Evolutionary conservation across 257 asterid species (phyloP), one percentile per base, ranked within the genome.

Genomic region (Gentiana straminea): DNA sequence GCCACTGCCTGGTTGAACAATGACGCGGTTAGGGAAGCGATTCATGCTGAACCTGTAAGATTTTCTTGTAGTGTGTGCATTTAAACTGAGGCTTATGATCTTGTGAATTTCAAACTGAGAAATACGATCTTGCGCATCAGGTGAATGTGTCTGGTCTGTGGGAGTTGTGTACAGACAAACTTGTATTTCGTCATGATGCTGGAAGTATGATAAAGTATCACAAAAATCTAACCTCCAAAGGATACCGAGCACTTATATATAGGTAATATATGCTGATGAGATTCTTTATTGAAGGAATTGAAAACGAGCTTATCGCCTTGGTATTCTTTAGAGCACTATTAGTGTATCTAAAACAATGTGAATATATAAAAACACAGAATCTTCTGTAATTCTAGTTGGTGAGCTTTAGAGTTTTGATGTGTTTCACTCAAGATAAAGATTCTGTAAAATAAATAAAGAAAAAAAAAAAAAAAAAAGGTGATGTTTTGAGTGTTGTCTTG

Each of bases 171-270:
- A 84, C 98, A 7, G 72, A 2, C 57, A 72, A 81, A 70, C 81
- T 91, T 60, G 0, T 0, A 5, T 80, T 87, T 57, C 13, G n/a
- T 54, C 92, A 81, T 62, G 95, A 91, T 72, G 69, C 93, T 37
- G 98, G 98, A 63, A 91, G 97, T 80, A 91, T 91, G 98, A 83
- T 91, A 73, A 77, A 72, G 61, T 91, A 81, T 75, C 98, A 91
- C 79, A 79, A 71, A 75, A 87, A 80, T 67, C 97, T 91, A 63
- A 84, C 97, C 4, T 63, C 78, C 33, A 73, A 72, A n/a, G 96
- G 98, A 33, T 91, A 79, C 63, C 93, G 84, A 58, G 96, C 91
- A 64, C 82, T 90, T 68, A 81, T 90, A 68, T 68, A 48, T 55
- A 67, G 72, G 72, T 67, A 46, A 6, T 33, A 24, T 24, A 24